phyloP scores from a whole-genome alignment of 495 filamentous ascomycete species.

The Lophiostoma macrostomum region DNA sequence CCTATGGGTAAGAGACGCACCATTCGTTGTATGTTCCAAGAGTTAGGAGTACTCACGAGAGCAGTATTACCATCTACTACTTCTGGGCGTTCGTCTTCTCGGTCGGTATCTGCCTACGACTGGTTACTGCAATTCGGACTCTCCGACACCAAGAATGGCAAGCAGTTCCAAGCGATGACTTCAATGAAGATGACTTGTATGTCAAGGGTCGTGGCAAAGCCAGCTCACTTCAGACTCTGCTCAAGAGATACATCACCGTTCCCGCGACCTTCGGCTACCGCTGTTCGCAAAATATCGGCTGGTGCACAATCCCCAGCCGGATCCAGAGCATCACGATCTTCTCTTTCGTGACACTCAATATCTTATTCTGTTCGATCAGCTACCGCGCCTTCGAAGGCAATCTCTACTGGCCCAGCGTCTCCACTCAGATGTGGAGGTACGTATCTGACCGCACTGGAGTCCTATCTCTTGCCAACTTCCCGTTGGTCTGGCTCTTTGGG shows the following conservation, averaged over 20 bases:
- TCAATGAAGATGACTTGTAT: neutral
- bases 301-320: constrained; percentile 45
- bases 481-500: constrained; percentile 25
- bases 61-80: constrained; percentile 12
- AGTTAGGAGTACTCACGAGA: neutral
- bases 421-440: constrained; percentile 18
- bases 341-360: constrained; percentile 46
- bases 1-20: constrained; percentile 10
- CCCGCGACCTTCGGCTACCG: constrained; percentile 38
- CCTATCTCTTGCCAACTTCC: constrained; percentile 25
- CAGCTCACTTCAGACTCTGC: neutral
- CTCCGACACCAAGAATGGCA: constrained; percentile 6
- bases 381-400: constrained; percentile 40
- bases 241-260: constrained; percentile 37
- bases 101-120: constrained; percentile 11
- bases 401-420: constrained; percentile 16
- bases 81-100: constrained; percentile 17
- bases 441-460: constrained; percentile 26
- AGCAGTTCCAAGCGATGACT: neutral
- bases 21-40: neutral
- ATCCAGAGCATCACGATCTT: constrained; percentile 43
- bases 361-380: constrained; percentile 39
- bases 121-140: constrained; percentile 1
- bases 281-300: constrained; percentile 27
- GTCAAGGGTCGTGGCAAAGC: neutral